Evolutionary conservation across 345 rosid genomes (phyloP), one percentile per base, ranked within the genome.

Genomic region (Boechera stricta): DNA sequence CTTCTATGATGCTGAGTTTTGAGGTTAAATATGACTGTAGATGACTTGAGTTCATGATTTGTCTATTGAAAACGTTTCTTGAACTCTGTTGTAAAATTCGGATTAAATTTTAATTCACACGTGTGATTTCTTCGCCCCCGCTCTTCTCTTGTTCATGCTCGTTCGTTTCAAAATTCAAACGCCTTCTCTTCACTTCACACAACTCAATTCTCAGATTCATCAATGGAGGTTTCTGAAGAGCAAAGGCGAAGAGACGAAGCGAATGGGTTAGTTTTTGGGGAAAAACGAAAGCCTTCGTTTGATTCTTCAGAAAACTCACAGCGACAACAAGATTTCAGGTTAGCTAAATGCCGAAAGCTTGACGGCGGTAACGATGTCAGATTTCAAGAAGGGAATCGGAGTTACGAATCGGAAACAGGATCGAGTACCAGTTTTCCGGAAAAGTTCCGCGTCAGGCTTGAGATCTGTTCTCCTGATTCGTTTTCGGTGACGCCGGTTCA

Each of bases 381-480:
- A 51, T 45, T 10, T 49, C 59, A 78, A 48, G 80, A 81, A 32
- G 15, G 69, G 4, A 26, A 74, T 64, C 86, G 69, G 26, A 73
- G 10, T 24, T n/a, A 55, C 32, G 66, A 62, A 16, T 45, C 33
- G 35, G 55, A 68, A 24, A 67, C 77, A 29, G 75, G 58, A 55
- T 75, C 66, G 36, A 76, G 9, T 7, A 68, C 74, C 13, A 82
- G 31, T 3, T 63, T 72, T 31, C 61, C 80, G 28, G 85, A 81
- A 44, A 87, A 81, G 38, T 92, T 92, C 81, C 81, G 72, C 44
- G 93, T 81, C 77, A 83, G 87, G 80, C 90, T 94, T 55, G 98
- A 94, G 86, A 88, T 94, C 28, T 89, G 89, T 85, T 88, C 97
- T 24, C 90, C 95, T 31, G 94, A 94, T 77, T 89, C 94, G 64